phyloP scores from a whole-genome alignment of 2,329 filamentous ascomycete species.

The Claviceps humidiphila region DNA sequence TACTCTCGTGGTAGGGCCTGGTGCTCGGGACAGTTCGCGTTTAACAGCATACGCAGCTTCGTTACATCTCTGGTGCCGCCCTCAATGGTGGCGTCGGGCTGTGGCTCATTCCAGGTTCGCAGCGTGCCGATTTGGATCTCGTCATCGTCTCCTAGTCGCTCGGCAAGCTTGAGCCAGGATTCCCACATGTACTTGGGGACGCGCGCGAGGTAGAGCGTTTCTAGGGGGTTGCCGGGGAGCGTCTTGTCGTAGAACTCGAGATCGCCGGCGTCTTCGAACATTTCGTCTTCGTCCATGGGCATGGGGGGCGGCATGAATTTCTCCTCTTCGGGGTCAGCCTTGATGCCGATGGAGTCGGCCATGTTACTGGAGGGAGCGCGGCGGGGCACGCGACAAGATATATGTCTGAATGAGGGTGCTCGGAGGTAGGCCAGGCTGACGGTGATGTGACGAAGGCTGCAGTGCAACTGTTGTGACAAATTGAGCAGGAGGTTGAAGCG shows the following conservation, averaged over 20 bases:
- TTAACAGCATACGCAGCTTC: conserved; percentile 51
- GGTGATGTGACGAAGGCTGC: no score
- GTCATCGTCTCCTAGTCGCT: conserved; percentile 61
- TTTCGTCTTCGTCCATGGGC: conserved; percentile 48
- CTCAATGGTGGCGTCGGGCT: conserved; percentile 38
- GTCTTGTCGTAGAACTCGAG: conserved; percentile 41
- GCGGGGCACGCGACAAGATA: neutral
- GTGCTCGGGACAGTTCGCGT: conserved; percentile 51
- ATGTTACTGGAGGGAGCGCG: conserved; percentile 11
- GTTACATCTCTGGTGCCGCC: conserved; percentile 20
- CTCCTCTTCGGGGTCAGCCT: conserved; percentile 37
- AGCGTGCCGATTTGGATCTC: conserved; percentile 73
- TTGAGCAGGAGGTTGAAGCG: no score
- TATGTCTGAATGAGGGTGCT: neutral
- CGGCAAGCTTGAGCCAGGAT: conserved; percentile 45
- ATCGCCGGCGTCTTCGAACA: conserved; percentile 48
- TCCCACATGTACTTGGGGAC: conserved; percentile 73
- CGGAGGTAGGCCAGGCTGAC: neutral
- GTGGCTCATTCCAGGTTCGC: conserved; percentile 41
- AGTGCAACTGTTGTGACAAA: no score
- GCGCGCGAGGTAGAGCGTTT: conserved; percentile 56
- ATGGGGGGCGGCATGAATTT: conserved; percentile 20
- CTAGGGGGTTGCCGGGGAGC: conserved; percentile 23
- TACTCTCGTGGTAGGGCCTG: conserved; percentile 78
- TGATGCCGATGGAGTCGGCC: conserved; percentile 26